Percentiles rank a stretch among this genome's conserved stretches.
phyloP scores from a whole-genome alignment of 1,284 basidiomycete species.

The Melampsora americana region DNA sequence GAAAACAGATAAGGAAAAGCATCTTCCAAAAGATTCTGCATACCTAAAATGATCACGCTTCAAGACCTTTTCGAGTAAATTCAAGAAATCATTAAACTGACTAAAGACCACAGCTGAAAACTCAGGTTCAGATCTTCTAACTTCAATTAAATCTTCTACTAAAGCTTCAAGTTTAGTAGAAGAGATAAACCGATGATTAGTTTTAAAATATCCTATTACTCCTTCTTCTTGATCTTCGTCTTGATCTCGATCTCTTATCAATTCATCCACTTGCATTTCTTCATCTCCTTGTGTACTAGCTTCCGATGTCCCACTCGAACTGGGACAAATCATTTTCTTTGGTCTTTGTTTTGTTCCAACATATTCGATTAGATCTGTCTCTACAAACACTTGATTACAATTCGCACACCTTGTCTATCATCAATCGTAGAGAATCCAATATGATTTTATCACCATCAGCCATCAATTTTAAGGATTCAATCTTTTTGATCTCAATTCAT shows the following conservation, averaged over 20 bases:
- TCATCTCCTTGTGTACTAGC: constrained; percentile 27
- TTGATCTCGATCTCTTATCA: not conserved
- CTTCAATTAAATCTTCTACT: constrained; percentile 22
- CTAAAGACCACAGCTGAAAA: constrained; percentile 54
- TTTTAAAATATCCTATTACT: constrained; percentile 15
- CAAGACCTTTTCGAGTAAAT: constrained; percentile 30
- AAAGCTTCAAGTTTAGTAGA: constrained; percentile 43
- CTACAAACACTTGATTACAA: constrained; percentile 18
- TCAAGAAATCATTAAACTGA: constrained; percentile 57
- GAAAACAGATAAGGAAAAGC: constrained; percentile 45
- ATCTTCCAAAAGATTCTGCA: too few species aligned
- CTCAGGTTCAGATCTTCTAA: constrained; percentile 19
- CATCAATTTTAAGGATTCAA: not conserved
- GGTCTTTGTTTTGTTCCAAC: constrained; percentile 8
- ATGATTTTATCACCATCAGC: not conserved
- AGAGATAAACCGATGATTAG: constrained; percentile 23
- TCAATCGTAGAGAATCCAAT: not conserved
- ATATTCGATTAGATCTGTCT: constrained; percentile 29
- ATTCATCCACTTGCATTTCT: not conserved
- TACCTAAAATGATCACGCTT: constrained; percentile 31
- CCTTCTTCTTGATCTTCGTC: not conserved
- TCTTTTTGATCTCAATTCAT: not conserved
- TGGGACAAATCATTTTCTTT: not conserved
- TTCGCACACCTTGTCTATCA: constrained; percentile 22
- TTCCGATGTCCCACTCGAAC: constrained; percentile 4